A percentile compares a stretch with the other conserved stretches of the same genome.
Evolutionary conservation across 257 asterid species (phyloP).

Genomic region (Solanum acaule): DNA sequence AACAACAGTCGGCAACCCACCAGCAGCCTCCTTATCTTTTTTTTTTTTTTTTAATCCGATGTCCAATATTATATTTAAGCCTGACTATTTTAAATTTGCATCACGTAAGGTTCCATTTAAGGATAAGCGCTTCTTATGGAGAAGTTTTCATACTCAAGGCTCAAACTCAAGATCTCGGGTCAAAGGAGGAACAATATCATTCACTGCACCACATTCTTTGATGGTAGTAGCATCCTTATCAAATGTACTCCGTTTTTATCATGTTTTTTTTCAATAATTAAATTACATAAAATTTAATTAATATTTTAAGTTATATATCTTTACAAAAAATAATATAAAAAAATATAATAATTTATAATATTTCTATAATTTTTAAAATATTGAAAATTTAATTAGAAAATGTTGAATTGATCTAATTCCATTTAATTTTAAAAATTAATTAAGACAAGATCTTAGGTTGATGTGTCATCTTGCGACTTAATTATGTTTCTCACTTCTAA

Average conservation of each 20-base stretch:
- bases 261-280: neutral
- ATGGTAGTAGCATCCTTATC: neutral
- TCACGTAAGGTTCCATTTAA: too few species aligned
- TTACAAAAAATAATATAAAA: too few species aligned
- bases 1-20: constrained; percentile 6
- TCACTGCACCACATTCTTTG: neutral
- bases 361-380: too few species aligned
- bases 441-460: neutral
- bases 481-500: neutral
- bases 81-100: too few species aligned
- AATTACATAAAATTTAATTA: neutral
- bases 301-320: neutral
- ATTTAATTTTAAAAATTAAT: neutral
- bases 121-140: too few species aligned
- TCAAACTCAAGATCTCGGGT: too few species aligned
- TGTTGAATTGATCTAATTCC: too few species aligned
- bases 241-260: neutral
- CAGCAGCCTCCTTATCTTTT: neutral
- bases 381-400: too few species aligned
- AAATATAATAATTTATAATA: too few species aligned
- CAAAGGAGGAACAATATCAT: neutral
- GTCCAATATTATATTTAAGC: accelerated
- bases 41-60: accelerated
- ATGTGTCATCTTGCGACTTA: neutral
- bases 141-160: too few species aligned